Percentiles rank a stretch among this genome's conserved stretches.
Evolutionary conservation across 805 yeast genomes (phyloP).

Genomic region (Groenewaldozyma salmanticensis): DNA sequence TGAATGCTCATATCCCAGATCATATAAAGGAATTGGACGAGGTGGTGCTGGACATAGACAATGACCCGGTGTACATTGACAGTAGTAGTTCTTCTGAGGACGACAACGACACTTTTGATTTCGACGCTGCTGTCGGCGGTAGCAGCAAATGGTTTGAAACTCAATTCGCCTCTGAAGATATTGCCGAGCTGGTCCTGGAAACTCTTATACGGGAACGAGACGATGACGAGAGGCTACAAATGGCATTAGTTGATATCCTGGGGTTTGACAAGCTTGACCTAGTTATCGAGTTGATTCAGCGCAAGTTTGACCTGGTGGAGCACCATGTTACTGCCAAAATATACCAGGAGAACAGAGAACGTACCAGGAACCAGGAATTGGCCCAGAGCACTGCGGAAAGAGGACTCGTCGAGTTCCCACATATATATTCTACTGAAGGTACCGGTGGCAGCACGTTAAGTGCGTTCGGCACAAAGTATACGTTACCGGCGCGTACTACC

Average conservation of each 20-base stretch:
- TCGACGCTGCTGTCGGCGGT: background rate
- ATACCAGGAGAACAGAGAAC: conserved; percentile 16
- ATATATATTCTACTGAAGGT: conserved; percentile 56
- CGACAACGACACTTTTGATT: background rate
- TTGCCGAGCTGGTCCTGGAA: conserved; percentile 7
- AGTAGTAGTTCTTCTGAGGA: conserved; percentile 1
- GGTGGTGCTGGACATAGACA: conserved; percentile 1
- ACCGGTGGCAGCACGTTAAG: conserved; percentile 58
- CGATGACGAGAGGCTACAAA: conserved; percentile 53
- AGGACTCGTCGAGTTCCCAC: conserved; percentile 49
- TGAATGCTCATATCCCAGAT: background rate
- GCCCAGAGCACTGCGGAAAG: conserved; percentile 2
- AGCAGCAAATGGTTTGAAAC: background rate
- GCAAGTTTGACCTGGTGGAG: conserved; percentile 8
- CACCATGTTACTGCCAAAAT: background rate
- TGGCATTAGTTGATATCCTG: conserved; percentile 62
- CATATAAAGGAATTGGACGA: too few relatives aligned
- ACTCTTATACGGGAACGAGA: conserved; percentile 1
- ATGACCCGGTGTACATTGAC: conserved; percentile 4
- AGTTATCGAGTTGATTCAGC: conserved; percentile 52
- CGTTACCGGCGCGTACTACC: conserved; percentile 74
- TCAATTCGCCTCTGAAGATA: conserved; percentile 4
- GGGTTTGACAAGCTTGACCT: conserved; percentile 84
- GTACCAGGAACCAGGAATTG: conserved; percentile 13
- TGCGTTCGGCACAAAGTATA: conserved; percentile 68